A percentile compares a stretch with the other conserved stretches of the same genome.
phyloP scores from a whole-genome alignment of 1,139 yeast species.

The Fermentozyma sake region DNA sequence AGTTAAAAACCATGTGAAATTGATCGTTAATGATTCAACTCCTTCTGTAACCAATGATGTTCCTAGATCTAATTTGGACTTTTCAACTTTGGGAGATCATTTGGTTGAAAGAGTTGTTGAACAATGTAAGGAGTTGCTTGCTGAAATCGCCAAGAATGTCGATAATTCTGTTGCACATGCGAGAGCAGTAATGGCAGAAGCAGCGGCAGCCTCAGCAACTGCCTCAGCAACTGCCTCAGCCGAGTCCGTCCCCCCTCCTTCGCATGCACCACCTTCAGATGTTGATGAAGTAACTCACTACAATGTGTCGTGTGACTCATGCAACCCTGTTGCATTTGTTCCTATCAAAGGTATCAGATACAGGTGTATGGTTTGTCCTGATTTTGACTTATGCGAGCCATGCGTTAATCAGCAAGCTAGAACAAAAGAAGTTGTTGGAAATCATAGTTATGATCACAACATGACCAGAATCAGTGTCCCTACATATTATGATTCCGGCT shows the following conservation, averaged over 20 bases:
- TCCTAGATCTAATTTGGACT: constrained; percentile 9
- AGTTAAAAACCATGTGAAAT: constrained; percentile 37
- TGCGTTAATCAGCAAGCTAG: constrained; percentile 33
- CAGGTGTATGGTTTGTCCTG: constrained; percentile 50
- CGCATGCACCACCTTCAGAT: constrained; percentile 3
- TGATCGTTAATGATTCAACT: constrained; percentile 20
- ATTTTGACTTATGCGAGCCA: constrained; percentile 52
- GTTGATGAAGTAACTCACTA: constrained; percentile 37
- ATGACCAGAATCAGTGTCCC: constrained; percentile 27
- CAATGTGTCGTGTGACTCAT: constrained; percentile 37
- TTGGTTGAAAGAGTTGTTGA: constrained; percentile 16
- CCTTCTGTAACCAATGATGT: not conserved
- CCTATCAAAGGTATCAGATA: constrained; percentile 47
- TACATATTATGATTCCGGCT: too few species aligned
- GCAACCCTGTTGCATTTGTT: constrained; percentile 25
- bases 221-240: constrained; percentile 1
- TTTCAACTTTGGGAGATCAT: constrained; percentile 20
- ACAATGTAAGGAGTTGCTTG: constrained; percentile 2
- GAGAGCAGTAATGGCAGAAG: constrained; percentile 3
- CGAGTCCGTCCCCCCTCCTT: not conserved
- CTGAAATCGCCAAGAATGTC: constrained; percentile 1
- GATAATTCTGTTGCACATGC: too few species aligned
- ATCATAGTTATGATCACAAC: constrained; percentile 28
- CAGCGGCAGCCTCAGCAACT: constrained; percentile 1
- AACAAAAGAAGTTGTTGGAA: constrained; percentile 11